phyloP scores from a whole-genome alignment of 2,329 filamentous ascomycete species.

The Aureobasidium sp. region DNA sequence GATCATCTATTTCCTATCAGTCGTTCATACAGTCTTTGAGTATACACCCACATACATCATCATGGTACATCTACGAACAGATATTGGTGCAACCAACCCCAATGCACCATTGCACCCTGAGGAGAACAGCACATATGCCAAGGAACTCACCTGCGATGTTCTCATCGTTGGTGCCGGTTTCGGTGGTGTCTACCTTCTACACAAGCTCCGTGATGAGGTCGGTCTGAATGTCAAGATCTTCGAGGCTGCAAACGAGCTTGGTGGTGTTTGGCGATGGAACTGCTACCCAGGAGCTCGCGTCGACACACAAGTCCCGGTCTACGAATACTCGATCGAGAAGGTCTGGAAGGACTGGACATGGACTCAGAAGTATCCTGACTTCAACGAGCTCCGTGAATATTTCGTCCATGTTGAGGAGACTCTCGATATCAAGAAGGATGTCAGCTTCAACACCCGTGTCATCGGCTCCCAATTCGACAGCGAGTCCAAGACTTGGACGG shows the following conservation, averaged over 20 bases:
- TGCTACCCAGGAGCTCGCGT: conserved; percentile 40
- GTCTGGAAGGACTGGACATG: conserved; percentile 52
- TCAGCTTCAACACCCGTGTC: conserved; percentile 50
- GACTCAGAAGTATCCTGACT: conserved; percentile 26
- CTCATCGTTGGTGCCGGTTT: conserved; percentile 27
- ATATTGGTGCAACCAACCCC: conserved; percentile 20
- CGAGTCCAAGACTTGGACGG: conserved; percentile 40
- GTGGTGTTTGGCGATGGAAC: conserved; percentile 35
- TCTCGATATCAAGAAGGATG: conserved; percentile 50
- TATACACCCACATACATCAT: neutral
- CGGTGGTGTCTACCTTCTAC: conserved; percentile 23
- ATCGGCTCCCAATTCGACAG: conserved; percentile 47
- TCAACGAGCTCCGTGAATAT: conserved; percentile 45
- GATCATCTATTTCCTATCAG: neutral
- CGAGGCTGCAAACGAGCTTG: conserved; percentile 31
- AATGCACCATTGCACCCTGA: conserved; percentile 2
- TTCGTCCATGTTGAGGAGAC: conserved; percentile 56
- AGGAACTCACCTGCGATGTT: conserved; percentile 25
- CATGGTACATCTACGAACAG: conserved; percentile 22
- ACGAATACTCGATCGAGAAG: conserved; percentile 42
- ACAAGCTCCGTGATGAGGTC: conserved; percentile 27
- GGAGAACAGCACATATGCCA: conserved; percentile 20
- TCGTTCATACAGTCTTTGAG: neutral
- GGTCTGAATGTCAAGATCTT: conserved; percentile 30
- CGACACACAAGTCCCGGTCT: conserved; percentile 41